Evolutionary conservation across 352 stramenopile genomes (phyloP), one percentile per base, ranked within the genome.

Genomic region (Pythium brassicae): DNA sequence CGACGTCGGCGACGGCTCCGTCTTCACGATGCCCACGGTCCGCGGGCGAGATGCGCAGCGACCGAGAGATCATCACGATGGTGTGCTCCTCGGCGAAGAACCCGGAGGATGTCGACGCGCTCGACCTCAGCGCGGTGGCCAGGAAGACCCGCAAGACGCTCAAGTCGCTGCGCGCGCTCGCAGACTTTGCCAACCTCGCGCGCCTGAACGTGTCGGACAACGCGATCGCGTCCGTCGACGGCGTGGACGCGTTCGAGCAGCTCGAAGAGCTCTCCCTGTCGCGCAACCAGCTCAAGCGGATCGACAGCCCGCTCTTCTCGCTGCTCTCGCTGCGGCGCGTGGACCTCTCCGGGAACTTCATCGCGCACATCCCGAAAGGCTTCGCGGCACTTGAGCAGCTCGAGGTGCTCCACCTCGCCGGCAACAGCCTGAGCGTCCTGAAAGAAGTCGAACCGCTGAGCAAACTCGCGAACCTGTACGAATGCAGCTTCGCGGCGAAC

Each of bases 261-360:
- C 63, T 94, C 40, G 61, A 83, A 29, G 56, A 55, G 11, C 66
- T 92, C 11, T 63, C 59, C 10, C 53, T 89, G 32, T 70, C 84
- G 1, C 71, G 83, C 11, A 94, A 94, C 59, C 76, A 91, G 47
- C 50, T 94, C 39, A 92, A 92, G 53, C 68, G 55, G 3, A 57
- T 94, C 29, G 71, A 71, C 2, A 55, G 59, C 15, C 42, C 65
- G n/a, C 55, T 92, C 9, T 85, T 79, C 53, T 50, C 59, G 17
- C 67, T 90, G 6, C 63, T 61, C 19, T 55, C 55, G 5, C 62
- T 92, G 11, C 70, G 60, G 8, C 61, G 72, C 14, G 57, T 92
- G 42, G 79, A 94, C 53, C 39, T 94, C 11, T 88, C 78, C 1
- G 84, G 84, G 26, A 94, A 94, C 57, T 91, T 89, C 46, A 87